phyloP scores from a whole-genome alignment of 257 asterid species.

The Lavandula angustifolia region DNA sequence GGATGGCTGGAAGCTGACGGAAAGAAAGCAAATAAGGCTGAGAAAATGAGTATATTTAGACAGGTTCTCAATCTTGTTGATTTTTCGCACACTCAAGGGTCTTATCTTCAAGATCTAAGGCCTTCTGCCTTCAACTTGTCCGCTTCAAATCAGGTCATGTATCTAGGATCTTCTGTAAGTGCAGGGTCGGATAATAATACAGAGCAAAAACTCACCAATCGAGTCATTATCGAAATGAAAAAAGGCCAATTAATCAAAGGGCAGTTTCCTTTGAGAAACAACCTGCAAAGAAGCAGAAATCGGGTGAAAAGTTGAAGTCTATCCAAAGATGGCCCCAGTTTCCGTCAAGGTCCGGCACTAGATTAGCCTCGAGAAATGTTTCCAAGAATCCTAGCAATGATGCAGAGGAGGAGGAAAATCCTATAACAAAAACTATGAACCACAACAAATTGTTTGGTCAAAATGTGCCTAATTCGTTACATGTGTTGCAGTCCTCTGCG shows the following conservation, averaged over 20 bases:
- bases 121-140: constrained; percentile 83
- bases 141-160: constrained; percentile 49
- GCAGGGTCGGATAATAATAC: constrained; percentile 38
- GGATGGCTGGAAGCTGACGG: constrained; percentile 68
- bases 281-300: constrained; percentile 55
- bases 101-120: constrained; percentile 56
- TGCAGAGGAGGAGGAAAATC: constrained; percentile 34
- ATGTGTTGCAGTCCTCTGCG: constrained; percentile 39
- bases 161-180: constrained; percentile 57
- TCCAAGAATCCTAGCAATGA: constrained; percentile 40
- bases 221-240: constrained; percentile 41
- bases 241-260: constrained; percentile 47
- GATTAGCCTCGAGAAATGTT: constrained; percentile 39
- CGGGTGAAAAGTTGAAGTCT: constrained; percentile 42
- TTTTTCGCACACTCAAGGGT: constrained; percentile 68
- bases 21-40: constrained; percentile 54
- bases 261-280: constrained; percentile 40
- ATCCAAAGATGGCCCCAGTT: constrained; percentile 65
- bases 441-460: constrained; percentile 35
- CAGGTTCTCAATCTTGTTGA: constrained; percentile 81
- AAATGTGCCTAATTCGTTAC: constrained; percentile 42
- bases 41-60: constrained; percentile 69
- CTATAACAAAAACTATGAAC: constrained; percentile 37
- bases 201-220: constrained; percentile 41
- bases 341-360: constrained; percentile 48